Evolutionary conservation across 177 flowering plant species (phyloP), one percentile per base, ranked within the genome.

Genomic region (Vitis hybrid): DNA sequence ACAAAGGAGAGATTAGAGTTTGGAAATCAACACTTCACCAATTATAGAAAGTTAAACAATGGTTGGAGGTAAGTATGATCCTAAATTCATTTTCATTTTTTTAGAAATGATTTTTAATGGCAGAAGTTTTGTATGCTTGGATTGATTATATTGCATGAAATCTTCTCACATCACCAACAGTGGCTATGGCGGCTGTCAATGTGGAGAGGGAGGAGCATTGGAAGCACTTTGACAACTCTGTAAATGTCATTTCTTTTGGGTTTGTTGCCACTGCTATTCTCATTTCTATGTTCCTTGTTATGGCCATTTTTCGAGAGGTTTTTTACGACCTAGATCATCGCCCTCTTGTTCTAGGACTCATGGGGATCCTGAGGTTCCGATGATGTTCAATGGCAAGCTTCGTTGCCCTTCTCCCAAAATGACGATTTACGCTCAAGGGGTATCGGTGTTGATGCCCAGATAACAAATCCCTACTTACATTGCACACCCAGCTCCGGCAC

Each of bases 221-320:
- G 91, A 86, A 80, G 60, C 84, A 78, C 65, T 81, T 86, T 58
- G 88, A 89, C 60, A 75, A 80, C 80, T 87, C 93, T 2, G 85
- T 87, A 3, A 89, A 87, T 66, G 91, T 89, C 1, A 85, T 89
- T 51, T 89, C 93, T 1, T 89, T 89, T 77, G 91, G 91, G 62
- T 84, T 89, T 18, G 91, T 89, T 0, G 93, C 93, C 15, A 89
- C 93, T 52, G 93, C 93, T 50, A 81, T 89, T 68, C 82, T 87
- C 60, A 85, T 89, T 2, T 85, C 90, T 15, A 85, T 89, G 90
- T 89, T 89, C 68, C 86, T 89, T 19, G 72, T 84, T 54, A 89
- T 89, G 93, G 91, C 93, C 64, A 87, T 89, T 46, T 84, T 87
- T 66, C 62, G 93, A 87, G 76, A 80, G 86, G 69, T 84, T 87